A percentile compares a stretch with the other conserved stretches of the same genome.
These are phyloP conservation scores for Fusarium nematophilum DNA, from an alignment of 2,329 filamentous ascomycete species.

Conservation along the genomic window DNA sequence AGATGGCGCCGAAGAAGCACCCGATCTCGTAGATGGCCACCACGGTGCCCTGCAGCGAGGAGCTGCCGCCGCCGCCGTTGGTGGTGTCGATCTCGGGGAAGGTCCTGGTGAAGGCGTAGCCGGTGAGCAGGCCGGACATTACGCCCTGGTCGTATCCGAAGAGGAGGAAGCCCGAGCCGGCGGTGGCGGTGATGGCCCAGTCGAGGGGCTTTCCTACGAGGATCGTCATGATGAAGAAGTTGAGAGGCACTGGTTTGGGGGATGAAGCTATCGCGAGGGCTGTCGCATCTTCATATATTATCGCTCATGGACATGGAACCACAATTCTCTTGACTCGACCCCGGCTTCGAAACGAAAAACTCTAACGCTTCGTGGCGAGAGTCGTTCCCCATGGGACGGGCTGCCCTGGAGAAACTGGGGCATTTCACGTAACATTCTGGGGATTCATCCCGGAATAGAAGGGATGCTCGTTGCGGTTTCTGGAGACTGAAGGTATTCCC, in stretches of 20 bases:
- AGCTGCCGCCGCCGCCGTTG: conserved; percentile 51
- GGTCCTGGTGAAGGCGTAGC: conserved; percentile 46
- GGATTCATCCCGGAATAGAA: no score
- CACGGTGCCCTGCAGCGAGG: conserved; percentile 57
- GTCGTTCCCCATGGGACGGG: background rate
- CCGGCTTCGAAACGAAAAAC: no score
- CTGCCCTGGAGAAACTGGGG: background rate
- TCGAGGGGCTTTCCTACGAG: conserved; percentile 51
- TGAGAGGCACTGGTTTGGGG: background rate
- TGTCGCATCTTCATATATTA: conserved; percentile 35
- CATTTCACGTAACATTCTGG: conserved; percentile 2
- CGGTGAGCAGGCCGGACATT: conserved; percentile 49
- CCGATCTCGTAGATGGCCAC: conserved; percentile 61
- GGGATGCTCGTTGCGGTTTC: conserved; percentile 19
- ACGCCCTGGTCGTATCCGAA: conserved; percentile 50
- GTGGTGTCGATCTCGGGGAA: conserved; percentile 53
- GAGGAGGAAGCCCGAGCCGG: conserved; percentile 52
- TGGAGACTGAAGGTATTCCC: conserved; percentile 19
- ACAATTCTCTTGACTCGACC: no score
- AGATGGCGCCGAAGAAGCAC: conserved; percentile 59
- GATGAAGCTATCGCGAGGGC: conserved; percentile 27
- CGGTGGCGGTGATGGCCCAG: conserved; percentile 52
- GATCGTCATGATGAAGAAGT: conserved; percentile 26
- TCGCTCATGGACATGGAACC: conserved; percentile 2
- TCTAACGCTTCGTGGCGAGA: conserved; percentile 25